These are phyloP conservation scores for Curvularia sp. DNA, from an alignment of 2,329 filamentous ascomycete species.

Conservation along the genomic window DNA sequence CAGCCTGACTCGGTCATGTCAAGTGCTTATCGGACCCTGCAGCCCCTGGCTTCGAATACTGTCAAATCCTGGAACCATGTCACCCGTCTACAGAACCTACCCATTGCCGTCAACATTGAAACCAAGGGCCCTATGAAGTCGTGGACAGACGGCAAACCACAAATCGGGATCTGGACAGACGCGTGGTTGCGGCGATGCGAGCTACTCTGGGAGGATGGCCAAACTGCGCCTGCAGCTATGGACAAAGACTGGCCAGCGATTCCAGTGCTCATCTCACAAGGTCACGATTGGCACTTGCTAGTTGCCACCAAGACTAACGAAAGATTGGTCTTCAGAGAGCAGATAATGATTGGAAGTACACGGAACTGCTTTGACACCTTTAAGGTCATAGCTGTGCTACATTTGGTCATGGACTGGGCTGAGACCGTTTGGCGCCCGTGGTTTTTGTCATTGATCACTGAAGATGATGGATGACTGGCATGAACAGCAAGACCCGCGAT, in stretches of 20 bases:
- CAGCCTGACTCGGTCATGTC: constrained; percentile 22
- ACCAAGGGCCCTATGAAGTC: constrained; percentile 36
- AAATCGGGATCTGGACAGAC: constrained; percentile 35
- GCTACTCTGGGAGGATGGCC: constrained; percentile 19
- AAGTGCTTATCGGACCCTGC: constrained; percentile 26
- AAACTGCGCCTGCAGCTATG: constrained; percentile 3
- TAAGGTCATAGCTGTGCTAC: constrained; percentile 32
- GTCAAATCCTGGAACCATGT: constrained; percentile 32
- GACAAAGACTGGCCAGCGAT: constrained; percentile 24
- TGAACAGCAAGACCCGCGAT: too few relatives aligned
- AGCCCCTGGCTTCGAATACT: constrained; percentile 17
- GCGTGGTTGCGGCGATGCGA: constrained; percentile 32
- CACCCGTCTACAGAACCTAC: constrained; percentile 20
- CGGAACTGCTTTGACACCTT: constrained; percentile 33
- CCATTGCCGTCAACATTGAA: constrained; percentile 35
- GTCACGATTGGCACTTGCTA: constrained; percentile 38
- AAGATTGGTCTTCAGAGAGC: constrained; percentile 27
- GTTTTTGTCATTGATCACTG: too few relatives aligned
- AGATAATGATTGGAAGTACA: constrained; percentile 34
- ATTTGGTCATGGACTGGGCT: constrained; percentile 36
- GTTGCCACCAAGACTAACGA: constrained; percentile 29
- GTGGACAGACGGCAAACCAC: constrained; percentile 36
- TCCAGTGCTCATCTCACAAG: constrained; percentile 33
- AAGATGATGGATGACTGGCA: too few relatives aligned
- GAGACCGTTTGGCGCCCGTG: constrained; percentile 38